Evolutionary conservation across 306 rosid genomes (phyloP).

Genomic region (Vigna hirtella): DNA sequence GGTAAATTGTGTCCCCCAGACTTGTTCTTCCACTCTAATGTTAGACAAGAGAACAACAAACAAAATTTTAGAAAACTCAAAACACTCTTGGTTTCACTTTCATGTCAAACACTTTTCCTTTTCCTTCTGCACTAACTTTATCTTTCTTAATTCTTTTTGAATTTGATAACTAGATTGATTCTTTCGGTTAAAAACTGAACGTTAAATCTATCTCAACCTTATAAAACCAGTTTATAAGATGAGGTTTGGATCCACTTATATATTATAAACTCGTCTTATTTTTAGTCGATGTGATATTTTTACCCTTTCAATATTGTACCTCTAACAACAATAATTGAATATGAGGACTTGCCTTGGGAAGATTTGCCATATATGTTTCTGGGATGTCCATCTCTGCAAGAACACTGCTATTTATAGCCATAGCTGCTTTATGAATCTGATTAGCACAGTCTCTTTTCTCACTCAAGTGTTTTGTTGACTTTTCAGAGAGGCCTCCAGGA

Average conservation of each 20-base stretch:
- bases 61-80: too few relatives aligned
- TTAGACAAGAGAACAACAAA: neutral
- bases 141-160: neutral
- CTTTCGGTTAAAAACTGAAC: too few relatives aligned
- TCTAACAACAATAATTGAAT: neutral
- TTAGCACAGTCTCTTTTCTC: conserved; percentile 80
- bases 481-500: conserved; percentile 74
- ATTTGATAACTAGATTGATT: neutral
- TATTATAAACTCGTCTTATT: too few relatives aligned
- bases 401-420: conserved; percentile 89
- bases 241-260: too few relatives aligned
- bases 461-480: conserved; percentile 71
- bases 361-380: conserved; percentile 71
- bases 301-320: neutral
- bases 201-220: too few relatives aligned
- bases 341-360: conserved; percentile 79
- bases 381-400: conserved; percentile 97
- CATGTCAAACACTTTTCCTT: conserved; percentile 8
- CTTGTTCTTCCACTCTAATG: conserved; percentile 83
- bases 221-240: too few relatives aligned
- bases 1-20: conserved; percentile 82
- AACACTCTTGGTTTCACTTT: neutral
- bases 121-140: neutral
- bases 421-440: conserved; percentile 96
- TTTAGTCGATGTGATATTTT: too few relatives aligned